These are phyloP conservation scores for Selaginella moellendorffii DNA, from an alignment of 75 land plant genomes.

Conservation along the genomic window DNA sequence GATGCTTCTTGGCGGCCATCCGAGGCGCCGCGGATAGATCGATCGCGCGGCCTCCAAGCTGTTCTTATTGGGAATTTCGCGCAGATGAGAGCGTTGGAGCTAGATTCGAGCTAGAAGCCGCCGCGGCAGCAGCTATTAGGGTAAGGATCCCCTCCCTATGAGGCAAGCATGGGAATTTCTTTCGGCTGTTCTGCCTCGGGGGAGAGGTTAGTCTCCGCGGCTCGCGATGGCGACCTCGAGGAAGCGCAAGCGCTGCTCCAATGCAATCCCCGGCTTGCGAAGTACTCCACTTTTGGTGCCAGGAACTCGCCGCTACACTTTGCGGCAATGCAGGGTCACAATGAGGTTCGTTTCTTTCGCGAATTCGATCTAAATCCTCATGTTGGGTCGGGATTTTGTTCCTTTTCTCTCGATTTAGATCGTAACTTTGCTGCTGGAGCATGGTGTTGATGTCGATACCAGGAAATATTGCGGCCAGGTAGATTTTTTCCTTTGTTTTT, in stretches of 20 bases:
- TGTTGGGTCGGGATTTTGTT: background rate
- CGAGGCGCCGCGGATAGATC: no score
- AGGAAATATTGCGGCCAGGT: conserved; percentile 92
- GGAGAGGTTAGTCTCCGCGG: conserved; percentile 87
- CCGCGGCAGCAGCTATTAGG: no score
- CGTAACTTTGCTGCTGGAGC: conserved; percentile 70
- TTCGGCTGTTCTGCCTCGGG: conserved; percentile 96
- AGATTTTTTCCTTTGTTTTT: conserved; percentile 9
- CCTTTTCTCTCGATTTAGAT: conserved; percentile 33
- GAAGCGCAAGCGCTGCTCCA: conserved; percentile 93
- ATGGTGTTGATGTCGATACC: conserved; percentile 84
- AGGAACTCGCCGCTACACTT: conserved; percentile 90
- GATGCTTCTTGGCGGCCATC: no score
- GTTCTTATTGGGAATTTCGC: no score
- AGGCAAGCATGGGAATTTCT: conserved; percentile 61
- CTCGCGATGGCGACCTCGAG: conserved; percentile 88
- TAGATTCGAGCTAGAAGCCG: no score
- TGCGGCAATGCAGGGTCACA: conserved; percentile 92
- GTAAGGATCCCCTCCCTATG: no score
- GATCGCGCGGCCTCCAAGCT: no score
- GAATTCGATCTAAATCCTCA: background rate
- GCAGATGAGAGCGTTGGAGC: no score
- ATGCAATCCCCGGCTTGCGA: conserved; percentile 76
- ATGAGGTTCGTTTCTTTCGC: conserved; percentile 41
- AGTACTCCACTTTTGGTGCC: conserved; percentile 87